Base-by-base conservation (phyloP, 768 basidiomycete genomes). In the Boletus eberwhitei region DNA sequence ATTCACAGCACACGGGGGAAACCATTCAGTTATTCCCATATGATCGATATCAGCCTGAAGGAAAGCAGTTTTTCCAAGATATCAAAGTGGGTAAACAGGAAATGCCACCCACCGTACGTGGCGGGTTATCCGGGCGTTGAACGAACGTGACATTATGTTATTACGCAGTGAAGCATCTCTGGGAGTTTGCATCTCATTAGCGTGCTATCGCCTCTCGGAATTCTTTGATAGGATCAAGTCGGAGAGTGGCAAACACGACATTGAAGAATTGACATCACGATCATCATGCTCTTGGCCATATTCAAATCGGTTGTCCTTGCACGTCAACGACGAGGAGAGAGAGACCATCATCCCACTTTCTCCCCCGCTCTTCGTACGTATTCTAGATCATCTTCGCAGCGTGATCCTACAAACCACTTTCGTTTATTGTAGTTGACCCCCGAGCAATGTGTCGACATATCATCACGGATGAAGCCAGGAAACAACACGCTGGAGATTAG, bases 371-470 rank as follows among this genome's bases (percentile, higher is more conserved):
- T 46, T 65, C 74, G 59, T 66, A 56, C 16, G 74, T 82, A 60
- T 75, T 59, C 49, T 19, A 8, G 12, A 32, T 44, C 17, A 19
- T 47, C 55, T 37, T 17, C 31, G 43, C 17, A 26, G 44, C 49
- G 21, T 13, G 35, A 22, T 44, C 26, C 9, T 19, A 42, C 24
- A 13, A 37, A 14, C 7, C 6, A 5, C 24, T 26, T 31, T 41
- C 41, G 47, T 31, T 21, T 8, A 26, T 31, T 32, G 22, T 60
- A 83, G 82, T 55, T 77, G 24, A 79, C 76, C 8, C 71, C 77
- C 1, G 75, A 84, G 42, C 74, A 72, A 54, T 68, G 79, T 17
- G 74, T 85, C 21, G 84, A 86, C 56, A 44, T 86, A 12, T 81
- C 81, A 2, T 70, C 72, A 17, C 75, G 79, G 50, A 55, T 81